A percentile compares a stretch with the other conserved stretches of the same genome.
Evolutionary conservation across 2,329 filamentous ascomycete genomes (phyloP).

Genomic region (Diplocarpon rosae): DNA sequence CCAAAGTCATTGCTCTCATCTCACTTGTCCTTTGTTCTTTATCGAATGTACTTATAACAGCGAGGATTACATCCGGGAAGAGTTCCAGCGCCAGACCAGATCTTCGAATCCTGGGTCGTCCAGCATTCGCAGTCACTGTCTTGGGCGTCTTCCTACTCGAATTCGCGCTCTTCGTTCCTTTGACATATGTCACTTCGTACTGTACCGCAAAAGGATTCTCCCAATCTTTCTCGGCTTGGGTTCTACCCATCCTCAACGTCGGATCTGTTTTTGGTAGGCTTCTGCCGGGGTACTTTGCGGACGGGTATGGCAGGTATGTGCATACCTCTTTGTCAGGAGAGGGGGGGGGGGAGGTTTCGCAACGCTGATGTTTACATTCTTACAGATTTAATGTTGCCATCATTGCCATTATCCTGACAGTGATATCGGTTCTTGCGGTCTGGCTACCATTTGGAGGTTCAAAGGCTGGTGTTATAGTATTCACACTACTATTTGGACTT

Average conservation of each 20-base stretch:
- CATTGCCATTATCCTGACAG: constrained; percentile 47
- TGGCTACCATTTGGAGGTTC: constrained; percentile 60
- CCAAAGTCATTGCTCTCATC: constrained; percentile 1
- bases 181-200: not conserved
- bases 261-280: not conserved
- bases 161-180: not conserved
- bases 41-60: not conserved
- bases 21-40: not conserved
- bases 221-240: not conserved
- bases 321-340: not conserved
- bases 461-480: constrained; percentile 55
- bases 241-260: not conserved
- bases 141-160: not conserved
- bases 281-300: constrained; percentile 1
- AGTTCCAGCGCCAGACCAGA: not conserved
- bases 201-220: not conserved
- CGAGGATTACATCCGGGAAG: not conserved
- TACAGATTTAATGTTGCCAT: constrained; percentile 31
- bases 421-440: constrained; percentile 55
- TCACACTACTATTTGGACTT: constrained; percentile 69
- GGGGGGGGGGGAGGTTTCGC: too few relatives aligned
- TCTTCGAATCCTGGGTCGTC: not conserved
- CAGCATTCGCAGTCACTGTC: not conserved
- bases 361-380: not conserved
- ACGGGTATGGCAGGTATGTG: constrained; percentile 1